A percentile compares a stretch with the other conserved stretches of the same genome.
phyloP scores from a whole-genome alignment of 768 basidiomycete species.

The Lactifluus hygrophoroides region DNA sequence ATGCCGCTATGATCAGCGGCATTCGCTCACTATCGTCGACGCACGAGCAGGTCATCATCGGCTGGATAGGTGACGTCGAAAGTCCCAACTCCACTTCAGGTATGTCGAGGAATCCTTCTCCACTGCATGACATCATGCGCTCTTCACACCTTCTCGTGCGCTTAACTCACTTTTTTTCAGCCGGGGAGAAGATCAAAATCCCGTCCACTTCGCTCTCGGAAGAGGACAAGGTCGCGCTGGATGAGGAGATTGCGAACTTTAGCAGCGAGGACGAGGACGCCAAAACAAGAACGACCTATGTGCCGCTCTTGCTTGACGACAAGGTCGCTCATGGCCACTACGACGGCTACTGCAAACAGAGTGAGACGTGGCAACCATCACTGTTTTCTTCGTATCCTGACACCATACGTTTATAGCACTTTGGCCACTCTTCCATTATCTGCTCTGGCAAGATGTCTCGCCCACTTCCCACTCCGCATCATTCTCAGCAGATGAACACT shows the following conservation, averaged over 20 bases:
- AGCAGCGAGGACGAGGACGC: conserved; percentile 49
- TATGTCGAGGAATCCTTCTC: conserved; percentile 15
- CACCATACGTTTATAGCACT: conserved; percentile 46
- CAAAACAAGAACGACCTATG: conserved; percentile 58
- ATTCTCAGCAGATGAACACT: conserved; percentile 60
- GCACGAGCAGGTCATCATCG: conserved; percentile 86
- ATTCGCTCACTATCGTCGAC: conserved; percentile 76
- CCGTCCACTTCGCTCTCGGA: conserved; percentile 43
- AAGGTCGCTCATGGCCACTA: conserved; percentile 89
- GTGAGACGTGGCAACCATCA: conserved; percentile 36
- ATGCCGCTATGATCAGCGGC: conserved; percentile 91
- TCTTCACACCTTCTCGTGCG: background rate
- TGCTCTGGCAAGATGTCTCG: conserved; percentile 90
- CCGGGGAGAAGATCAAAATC: conserved; percentile 32
- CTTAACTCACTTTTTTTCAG: conserved; percentile 10
- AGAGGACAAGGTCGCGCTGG: conserved; percentile 58
- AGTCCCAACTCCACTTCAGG: conserved; percentile 28
- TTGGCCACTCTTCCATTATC: conserved; percentile 98
- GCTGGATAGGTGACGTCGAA: conserved; percentile 88
- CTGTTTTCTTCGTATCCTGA: background rate
- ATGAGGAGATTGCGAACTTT: conserved; percentile 55
- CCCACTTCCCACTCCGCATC: conserved; percentile 76
- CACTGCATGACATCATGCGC: background rate
- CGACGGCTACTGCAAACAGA: conserved; percentile 96
- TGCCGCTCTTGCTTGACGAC: conserved; percentile 89